These are phyloP conservation scores for Aspergillus chevalieri DNA, from an alignment of 2,329 filamentous ascomycete species.

Conservation along the genomic window DNA sequence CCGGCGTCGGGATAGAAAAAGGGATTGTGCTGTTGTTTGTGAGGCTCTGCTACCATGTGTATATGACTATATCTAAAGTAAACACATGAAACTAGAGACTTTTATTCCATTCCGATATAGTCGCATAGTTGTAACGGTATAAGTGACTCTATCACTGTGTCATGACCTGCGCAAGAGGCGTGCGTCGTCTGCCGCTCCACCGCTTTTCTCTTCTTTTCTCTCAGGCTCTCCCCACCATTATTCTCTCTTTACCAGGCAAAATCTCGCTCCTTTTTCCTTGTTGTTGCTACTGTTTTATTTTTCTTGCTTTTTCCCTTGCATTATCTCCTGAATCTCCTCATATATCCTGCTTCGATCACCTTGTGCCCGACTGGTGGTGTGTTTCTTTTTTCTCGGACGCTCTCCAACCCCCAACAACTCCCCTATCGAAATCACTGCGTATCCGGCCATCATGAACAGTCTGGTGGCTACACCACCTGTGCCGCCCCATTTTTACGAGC, in stretches of 20 bases:
- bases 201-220: constrained; percentile 21
- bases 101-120: neutral
- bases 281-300: constrained; percentile 2
- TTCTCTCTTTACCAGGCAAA: neutral
- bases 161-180: constrained; percentile 6
- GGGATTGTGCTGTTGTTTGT: constrained; percentile 1
- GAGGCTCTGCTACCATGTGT: neutral
- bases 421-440: constrained; percentile 14
- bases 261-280: constrained; percentile 6
- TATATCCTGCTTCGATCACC: constrained; percentile 16
- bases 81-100: neutral
- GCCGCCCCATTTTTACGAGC: constrained; percentile 58
- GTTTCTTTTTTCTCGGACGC: constrained; percentile 1
- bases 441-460: constrained; percentile 52
- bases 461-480: constrained; percentile 53
- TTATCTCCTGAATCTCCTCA: neutral
- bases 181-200: constrained; percentile 34
- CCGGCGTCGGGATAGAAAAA: constrained; percentile 15
- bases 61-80: neutral
- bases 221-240: constrained; percentile 8
- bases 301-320: constrained; percentile 6
- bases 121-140: too few relatives aligned
- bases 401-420: constrained; percentile 13
- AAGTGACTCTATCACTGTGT: neutral
- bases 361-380: neutral